Evolutionary conservation across 495 filamentous ascomycete species (phyloP), one percentile per base, ranked within the genome.

Genomic region (Clohesyomyces aquaticus): DNA sequence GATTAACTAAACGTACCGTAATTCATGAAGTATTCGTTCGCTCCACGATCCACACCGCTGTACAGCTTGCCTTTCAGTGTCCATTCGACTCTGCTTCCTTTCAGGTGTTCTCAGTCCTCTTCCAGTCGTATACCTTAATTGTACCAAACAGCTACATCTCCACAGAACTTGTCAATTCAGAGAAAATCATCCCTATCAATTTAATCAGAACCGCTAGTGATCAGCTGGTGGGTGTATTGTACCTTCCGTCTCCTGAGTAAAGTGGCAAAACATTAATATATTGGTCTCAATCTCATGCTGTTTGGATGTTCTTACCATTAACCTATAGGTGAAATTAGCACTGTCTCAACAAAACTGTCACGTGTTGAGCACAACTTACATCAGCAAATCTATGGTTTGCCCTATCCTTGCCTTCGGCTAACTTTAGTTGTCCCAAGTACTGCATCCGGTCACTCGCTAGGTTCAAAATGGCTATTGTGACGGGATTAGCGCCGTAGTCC

Each of bases 311-410:
- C n/a, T n/a, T n/a, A n/a, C n/a, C n/a, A n/a, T n/a, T n/a, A n/a
- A n/a, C n/a, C n/a, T n/a, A n/a, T n/a, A n/a, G n/a, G n/a, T n/a
- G n/a, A n/a, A n/a, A n/a, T n/a, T n/a, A n/a, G n/a, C n/a, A n/a
- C n/a, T n/a, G n/a, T n/a, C n/a, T n/a, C n/a, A n/a, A n/a, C n/a
- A n/a, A n/a, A n/a, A n/a, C n/a, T n/a, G n/a, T n/a, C n/a, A n/a
- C n/a, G n/a, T n/a, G n/a, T n/a, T n/a, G n/a, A n/a, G n/a, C n/a
- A n/a, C n/a, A n/a, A n/a, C n/a, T 35, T 12, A 55, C 51, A 29
- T 55, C 51, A 16, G 51, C 51, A 32, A 4, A 55, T 55, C 51
- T 32, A 28, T 32, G 51, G 23, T 55, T 55, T 32, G 23, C n/a
- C 14, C 51, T 25, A 16, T 55, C 51, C 2, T 35, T 4, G 3